Conservation (phyloP, 139 green algal species). For the Chlorella sp. region DNA sequence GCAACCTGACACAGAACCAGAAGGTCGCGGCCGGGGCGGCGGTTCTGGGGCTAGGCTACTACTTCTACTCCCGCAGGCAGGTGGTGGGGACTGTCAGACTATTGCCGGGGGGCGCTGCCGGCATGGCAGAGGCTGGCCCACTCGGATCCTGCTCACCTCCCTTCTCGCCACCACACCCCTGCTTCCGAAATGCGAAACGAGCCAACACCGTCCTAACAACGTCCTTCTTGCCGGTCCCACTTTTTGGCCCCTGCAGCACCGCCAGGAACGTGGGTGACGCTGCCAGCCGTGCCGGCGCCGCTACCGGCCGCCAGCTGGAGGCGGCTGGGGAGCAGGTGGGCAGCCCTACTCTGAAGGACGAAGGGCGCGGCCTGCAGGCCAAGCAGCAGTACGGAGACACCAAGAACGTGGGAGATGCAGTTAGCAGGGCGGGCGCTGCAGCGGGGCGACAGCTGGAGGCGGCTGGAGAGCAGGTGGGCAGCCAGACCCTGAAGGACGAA, state of each 20-base stretch:
- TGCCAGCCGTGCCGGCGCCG: background rate
- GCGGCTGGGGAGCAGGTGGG: background rate
- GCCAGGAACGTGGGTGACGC: conserved; percentile 4
- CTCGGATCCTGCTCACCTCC: background rate
- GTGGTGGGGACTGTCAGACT: no score
- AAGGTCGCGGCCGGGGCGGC: no score
- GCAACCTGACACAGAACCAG: no score
- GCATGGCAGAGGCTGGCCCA: no score
- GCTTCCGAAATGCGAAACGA: no score
- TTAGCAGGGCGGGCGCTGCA: background rate
- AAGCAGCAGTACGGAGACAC: conserved; percentile 21
- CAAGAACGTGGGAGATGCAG: background rate
- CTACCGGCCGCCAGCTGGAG: background rate
- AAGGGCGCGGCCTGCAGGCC: conserved; percentile 17
- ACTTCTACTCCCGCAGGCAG: no score
- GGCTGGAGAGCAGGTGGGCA: background rate
- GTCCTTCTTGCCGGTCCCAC: background rate
- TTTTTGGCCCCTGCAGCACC: background rate
- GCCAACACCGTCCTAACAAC: no score
- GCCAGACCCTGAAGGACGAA: conserved; percentile 4
- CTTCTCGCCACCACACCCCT: background rate
- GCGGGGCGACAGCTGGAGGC: background rate
- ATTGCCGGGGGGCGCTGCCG: no score
- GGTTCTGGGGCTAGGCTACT: no score
- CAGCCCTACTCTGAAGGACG: background rate